Conservation (phyloP, 2,329 filamentous ascomycete genomes). For the Annulohypoxylon truncatum region DNA sequence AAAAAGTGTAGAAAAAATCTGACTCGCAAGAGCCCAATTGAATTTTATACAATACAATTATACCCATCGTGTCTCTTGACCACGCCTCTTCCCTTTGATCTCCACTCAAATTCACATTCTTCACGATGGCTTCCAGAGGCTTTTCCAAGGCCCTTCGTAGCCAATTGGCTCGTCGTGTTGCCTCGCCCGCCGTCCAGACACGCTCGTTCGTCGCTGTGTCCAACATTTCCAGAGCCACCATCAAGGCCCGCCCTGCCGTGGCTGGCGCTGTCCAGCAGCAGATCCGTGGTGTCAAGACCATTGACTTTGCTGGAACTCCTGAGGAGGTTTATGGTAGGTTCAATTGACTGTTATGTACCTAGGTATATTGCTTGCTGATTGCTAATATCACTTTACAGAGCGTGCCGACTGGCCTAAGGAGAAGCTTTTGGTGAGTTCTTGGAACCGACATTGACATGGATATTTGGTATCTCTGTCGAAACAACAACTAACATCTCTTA, state of each 20-base stretch:
- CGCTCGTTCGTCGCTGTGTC: constrained; percentile 72
- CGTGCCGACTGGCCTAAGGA: constrained; percentile 98
- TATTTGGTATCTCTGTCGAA: not conserved
- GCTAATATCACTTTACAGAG: constrained; percentile 68
- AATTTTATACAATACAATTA: constrained; percentile 24
- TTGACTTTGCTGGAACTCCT: constrained; percentile 96
- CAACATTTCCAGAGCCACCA: constrained; percentile 65
- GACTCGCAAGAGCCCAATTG: constrained; percentile 4
- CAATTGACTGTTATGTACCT: constrained; percentile 13
- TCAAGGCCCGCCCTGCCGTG: constrained; percentile 55
- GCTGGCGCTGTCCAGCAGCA: constrained; percentile 66
- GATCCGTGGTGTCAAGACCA: constrained; percentile 93
- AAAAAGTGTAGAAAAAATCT: constrained; percentile 23
- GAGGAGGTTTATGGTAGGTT: constrained; percentile 90
- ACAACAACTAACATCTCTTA: constrained; percentile 16
- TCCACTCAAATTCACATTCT: constrained; percentile 48
- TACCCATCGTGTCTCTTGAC: constrained; percentile 36
- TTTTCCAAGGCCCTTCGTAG: constrained; percentile 75
- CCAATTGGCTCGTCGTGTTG: constrained; percentile 72
- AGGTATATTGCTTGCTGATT: constrained; percentile 43
- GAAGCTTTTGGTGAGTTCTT: constrained; percentile 88
- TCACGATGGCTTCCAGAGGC: constrained; percentile 81
- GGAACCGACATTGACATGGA: constrained; percentile 7
- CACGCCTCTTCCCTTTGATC: constrained; percentile 47
- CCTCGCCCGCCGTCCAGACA: constrained; percentile 68